Base-by-base conservation (phyloP, 2,329 filamentous ascomycete genomes). In the Trichophyton simii region DNA sequence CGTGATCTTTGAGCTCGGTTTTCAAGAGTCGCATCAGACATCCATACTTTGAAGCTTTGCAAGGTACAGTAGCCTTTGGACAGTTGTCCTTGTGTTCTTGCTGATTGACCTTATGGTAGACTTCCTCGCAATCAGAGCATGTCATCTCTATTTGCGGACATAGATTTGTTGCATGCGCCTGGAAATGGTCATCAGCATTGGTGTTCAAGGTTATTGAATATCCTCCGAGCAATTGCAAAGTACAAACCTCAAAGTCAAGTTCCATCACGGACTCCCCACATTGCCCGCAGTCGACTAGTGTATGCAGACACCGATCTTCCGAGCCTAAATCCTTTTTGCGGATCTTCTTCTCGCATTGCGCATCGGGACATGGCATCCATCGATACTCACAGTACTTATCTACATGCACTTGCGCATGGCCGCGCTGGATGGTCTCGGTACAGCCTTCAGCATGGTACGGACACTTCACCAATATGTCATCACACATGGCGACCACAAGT, bases 381-480 rank as follows among this genome's bases (percentile, higher is more conserved):
- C 78, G 77, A 66, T 81, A 81, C 9, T 77, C 78, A 68, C 83
- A 86, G 67, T 86, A 83, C 64, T 81, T 80, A 68, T 82, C 78
- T 58, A 84, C 78, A 68, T 86, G 83, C 62, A 81, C 77, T 69
- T 82, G 77, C 57, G 84, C 75, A 66, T 83, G 79, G 48, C 79
- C 80, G 57, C 83, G 76, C 60, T 83, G 78, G 57, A 82, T 70
- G 31, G 79, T 70, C 65, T 79, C 78, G 46, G 71, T 68, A 71
- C 83, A 86, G 4, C 83, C 83, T 9, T 78, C 76, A 22, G 71
- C 70, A n/a, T 68, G 71, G 63, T 81, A 82, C 0, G 83, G 83
- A 68, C 83, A 86, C 63, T 78, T 79, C 61, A 85, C 83, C 18
- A 78, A 70, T 44, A 86, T 76, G 63, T 85, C 83, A 66, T 84